Evolutionary conservation across 1,139 yeast genomes (phyloP), one percentile per base, ranked within the genome.

Genomic region (Lodderomyces theae): DNA sequence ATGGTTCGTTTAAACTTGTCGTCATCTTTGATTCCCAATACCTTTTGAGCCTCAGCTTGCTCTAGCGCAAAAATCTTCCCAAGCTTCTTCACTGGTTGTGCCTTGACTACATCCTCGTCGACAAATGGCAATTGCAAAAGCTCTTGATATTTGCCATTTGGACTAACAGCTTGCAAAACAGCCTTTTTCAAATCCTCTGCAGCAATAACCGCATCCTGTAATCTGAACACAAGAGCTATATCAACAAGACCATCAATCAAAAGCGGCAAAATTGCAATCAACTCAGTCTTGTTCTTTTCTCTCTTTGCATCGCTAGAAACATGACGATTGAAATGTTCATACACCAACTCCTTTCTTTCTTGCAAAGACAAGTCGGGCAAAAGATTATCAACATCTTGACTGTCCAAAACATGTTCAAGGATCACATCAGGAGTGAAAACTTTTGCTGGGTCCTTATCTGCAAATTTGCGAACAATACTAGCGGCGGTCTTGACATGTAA

Each of bases 401-500:
- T 77, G 43, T 73, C 65, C 37, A 83, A 70, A 35, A 90, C 54
- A 74, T 84, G 77, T 35, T 77, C 72, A 46, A 89, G 64, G 32
- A 92, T 66, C 39, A 74, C 79, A 37, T 73, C 64, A 3, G 79
- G 76, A 25, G 87, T 77, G 37, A 82, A 71, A 34, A 85, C 74
- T 47, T 82, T 80, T 43, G 89, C 82, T 15, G 95, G 95, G 61
- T 85, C 86, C 59, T 82, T 81, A 58, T 83, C 86, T 44, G 84
- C 70, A 56, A 85, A 61, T 47, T 73, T 71, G 47, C 81, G 79
- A 34, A 81, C 77, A 54, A 86, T 86, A 39, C 69, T 58, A 5
- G 86, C 80, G 7, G 98, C 96, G 17, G 97, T 86, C 23, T 79
- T 78, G 37, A 86, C 82, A 51, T 86, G 88, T 48, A 94, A 72